Evolutionary conservation across 345 rosid species (phyloP).

Genomic region (Citrus hindsii): DNA sequence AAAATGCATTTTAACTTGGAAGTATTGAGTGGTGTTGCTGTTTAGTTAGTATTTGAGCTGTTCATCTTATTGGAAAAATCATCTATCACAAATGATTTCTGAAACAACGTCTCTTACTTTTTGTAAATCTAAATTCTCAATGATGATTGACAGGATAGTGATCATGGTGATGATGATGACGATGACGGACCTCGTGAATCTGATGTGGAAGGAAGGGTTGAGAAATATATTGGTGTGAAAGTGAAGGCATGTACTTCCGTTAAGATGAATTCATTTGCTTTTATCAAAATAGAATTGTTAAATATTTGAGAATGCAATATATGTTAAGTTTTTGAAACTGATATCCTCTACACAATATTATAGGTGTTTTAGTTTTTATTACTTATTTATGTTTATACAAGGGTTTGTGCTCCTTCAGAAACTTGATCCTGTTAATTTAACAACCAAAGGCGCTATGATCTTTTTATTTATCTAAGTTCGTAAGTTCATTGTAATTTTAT

Average conservation of each 20-base stretch:
- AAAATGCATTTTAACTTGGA: too few species aligned
- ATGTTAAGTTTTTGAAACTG: not conserved
- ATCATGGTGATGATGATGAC: conserved; percentile 58
- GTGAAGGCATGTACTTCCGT: conserved; percentile 61
- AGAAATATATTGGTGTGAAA: conserved; percentile 90
- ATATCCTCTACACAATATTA: not conserved
- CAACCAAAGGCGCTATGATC: not conserved
- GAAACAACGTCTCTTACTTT: not conserved
- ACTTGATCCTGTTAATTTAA: not conserved
- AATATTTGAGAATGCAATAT: not conserved
- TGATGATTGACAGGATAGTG: conserved; percentile 54
- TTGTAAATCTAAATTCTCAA: not conserved
- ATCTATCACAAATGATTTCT: not conserved
- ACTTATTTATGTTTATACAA: not conserved
- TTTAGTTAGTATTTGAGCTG: not conserved
- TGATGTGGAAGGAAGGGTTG: conserved; percentile 78
- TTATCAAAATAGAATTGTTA: not conserved
- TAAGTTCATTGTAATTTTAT: too few species aligned
- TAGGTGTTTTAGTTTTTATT: not conserved
- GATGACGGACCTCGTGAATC: conserved; percentile 76
- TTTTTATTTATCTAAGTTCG: too few species aligned
- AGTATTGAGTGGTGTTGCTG: not conserved
- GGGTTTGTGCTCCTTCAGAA: not conserved
- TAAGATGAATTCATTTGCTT: conserved; percentile 6
- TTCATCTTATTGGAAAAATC: not conserved